A percentile compares a stretch with the other conserved stretches of the same genome.
These are phyloP conservation scores for Geotrichum europaeum DNA, from an alignment of 1,139 yeast species.

Conservation along the genomic window DNA sequence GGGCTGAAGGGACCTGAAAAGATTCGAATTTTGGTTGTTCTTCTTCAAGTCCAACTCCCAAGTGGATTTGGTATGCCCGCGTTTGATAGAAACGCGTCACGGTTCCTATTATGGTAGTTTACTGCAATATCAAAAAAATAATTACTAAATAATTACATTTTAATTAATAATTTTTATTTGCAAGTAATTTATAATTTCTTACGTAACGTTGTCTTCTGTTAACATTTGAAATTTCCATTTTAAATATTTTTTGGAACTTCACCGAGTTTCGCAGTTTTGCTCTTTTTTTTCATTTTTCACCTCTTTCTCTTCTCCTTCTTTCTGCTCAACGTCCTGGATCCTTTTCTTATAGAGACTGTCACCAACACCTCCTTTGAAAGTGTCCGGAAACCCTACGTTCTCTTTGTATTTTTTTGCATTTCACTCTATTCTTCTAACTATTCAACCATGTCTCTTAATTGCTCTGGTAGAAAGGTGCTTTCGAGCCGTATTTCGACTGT, in stretches of 20 bases:
- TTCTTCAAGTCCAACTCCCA: neutral
- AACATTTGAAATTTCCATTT: neutral
- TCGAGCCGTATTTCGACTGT: slow-evolving; percentile 1
- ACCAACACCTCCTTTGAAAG: neutral
- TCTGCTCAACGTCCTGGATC: neutral
- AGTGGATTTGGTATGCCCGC: neutral
- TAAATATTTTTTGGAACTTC: neutral
- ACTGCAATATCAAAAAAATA: neutral
- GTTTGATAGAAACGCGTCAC: neutral
- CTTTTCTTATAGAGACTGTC: neutral
- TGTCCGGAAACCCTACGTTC: neutral
- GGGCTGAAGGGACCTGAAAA: neutral
- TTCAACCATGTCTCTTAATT: slow-evolving; percentile 1
- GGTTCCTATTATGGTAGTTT: neutral
- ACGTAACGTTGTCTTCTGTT: neutral
- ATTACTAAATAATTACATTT: neutral
- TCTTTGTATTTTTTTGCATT: neutral
- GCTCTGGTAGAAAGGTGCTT: slow-evolving; percentile 1
- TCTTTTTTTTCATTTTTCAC: neutral
- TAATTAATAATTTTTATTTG: neutral
- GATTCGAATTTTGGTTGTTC: neutral
- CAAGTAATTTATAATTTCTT: neutral
- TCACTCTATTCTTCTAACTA: neutral
- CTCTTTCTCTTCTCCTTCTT: neutral
- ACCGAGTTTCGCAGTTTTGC: neutral